Conservation (phyloP, 2,329 filamentous ascomycete species). For the Septoria linicola region DNA sequence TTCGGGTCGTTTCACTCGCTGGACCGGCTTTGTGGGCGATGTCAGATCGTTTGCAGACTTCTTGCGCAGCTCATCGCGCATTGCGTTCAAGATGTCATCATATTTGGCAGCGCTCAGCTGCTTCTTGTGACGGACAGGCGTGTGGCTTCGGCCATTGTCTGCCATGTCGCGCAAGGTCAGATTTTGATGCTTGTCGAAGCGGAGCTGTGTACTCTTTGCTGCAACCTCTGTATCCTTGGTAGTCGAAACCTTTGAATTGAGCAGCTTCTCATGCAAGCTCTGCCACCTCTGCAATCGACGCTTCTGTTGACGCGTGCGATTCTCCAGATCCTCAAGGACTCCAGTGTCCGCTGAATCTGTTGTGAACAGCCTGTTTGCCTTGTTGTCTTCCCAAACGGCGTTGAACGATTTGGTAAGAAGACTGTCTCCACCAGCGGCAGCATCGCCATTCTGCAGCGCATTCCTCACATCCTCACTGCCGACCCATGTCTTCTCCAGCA, state of each 20-base stretch:
- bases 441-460: constrained; percentile 66
- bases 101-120: constrained; percentile 30
- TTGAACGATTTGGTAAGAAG: constrained; percentile 66
- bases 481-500: constrained; percentile 72
- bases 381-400: constrained; percentile 67
- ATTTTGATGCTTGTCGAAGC: constrained; percentile 35
- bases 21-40: constrained; percentile 16
- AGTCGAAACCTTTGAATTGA: constrained; percentile 20
- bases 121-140: constrained; percentile 17
- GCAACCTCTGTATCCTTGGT: constrained; percentile 14
- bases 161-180: constrained; percentile 31
- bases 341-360: constrained; percentile 52
- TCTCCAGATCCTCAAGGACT: constrained; percentile 69
- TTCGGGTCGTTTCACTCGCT: constrained; percentile 16
- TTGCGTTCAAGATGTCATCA: constrained; percentile 37
- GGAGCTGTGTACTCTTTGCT: constrained; percentile 16
- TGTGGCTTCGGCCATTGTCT: constrained; percentile 14
- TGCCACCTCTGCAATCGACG: constrained; percentile 72
- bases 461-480: constrained; percentile 74
- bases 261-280: constrained; percentile 54
- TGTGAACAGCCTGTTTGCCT: constrained; percentile 41
- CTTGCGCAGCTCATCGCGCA: constrained; percentile 38
- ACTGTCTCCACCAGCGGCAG: constrained; percentile 55
- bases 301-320: constrained; percentile 64
- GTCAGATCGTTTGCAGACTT: constrained; percentile 21